Percentiles rank a stretch among this genome's conserved stretches.
Conservation (phyloP, 257 asterid species). For the Avicennia marina region DNA sequence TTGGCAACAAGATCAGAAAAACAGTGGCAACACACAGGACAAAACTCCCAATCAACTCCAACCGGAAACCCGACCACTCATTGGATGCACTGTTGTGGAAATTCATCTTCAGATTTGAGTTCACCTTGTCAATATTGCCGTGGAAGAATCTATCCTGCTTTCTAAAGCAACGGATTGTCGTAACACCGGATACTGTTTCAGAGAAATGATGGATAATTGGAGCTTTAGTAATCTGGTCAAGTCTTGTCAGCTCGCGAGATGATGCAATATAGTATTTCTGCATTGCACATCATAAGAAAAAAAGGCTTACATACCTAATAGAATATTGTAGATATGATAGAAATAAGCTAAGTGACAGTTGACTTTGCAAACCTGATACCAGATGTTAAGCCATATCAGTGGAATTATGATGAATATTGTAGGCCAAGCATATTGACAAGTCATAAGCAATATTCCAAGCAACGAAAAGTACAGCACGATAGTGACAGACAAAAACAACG, state of each 20-base stretch:
- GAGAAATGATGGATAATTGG: conserved; percentile 80
- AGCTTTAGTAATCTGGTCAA: conserved; percentile 58
- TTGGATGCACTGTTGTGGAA: conserved; percentile 65
- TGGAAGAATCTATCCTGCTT: conserved; percentile 44
- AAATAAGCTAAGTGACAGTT: background rate
- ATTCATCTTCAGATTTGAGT: conserved; percentile 49
- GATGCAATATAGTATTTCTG: conserved; percentile 62
- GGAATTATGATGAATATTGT: conserved; percentile 53
- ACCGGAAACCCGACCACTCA: conserved; percentile 81
- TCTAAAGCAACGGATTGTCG: conserved; percentile 64
- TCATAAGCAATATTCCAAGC: conserved; percentile 40
- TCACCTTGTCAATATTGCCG: conserved; percentile 46
- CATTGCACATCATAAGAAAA: background rate
- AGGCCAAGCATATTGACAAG: conserved; percentile 69
- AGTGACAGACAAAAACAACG: conserved; percentile 34
- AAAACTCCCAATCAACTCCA: conserved; percentile 63
- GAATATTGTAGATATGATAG: too few relatives aligned
- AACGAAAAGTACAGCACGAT: conserved; percentile 34
- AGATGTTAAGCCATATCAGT: conserved; percentile 52
- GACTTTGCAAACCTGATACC: conserved; percentile 55
- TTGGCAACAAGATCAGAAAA: conserved; percentile 56
- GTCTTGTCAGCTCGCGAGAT: conserved; percentile 72
- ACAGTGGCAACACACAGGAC: conserved; percentile 43
- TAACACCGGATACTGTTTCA: conserved; percentile 60
- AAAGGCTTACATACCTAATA: background rate